These are phyloP conservation scores for Lichtheimia ornata DNA, from an alignment of 371 early-diverging fungal species.

Conservation along the genomic window DNA sequence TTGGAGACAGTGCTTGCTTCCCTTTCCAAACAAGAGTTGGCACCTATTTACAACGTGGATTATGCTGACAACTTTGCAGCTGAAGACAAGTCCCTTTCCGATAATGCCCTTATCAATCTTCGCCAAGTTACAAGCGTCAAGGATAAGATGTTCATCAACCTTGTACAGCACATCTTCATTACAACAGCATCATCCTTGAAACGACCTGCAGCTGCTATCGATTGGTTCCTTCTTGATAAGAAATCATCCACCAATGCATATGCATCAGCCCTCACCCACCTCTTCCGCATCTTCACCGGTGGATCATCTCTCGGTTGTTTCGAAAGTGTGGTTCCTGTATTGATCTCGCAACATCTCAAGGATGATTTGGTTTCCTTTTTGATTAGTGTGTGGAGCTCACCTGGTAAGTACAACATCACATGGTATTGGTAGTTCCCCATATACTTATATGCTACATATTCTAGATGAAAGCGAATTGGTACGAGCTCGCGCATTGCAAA, in stretches of 20 bases:
- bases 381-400: conserved; percentile 60
- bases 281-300: conserved; percentile 51
- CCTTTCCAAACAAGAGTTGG: conserved; percentile 3
- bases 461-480: conserved; percentile 28
- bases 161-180: conserved; percentile 6
- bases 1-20: not conserved
- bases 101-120: not conserved
- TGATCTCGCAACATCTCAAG: conserved; percentile 59
- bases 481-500: conserved; percentile 64
- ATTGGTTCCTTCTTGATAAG: conserved; percentile 3
- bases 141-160: not conserved
- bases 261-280: not conserved
- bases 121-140: not conserved
- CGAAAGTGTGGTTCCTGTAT: conserved; percentile 52
- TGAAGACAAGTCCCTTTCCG: not conserved
- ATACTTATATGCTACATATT: not conserved
- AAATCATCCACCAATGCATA: not conserved
- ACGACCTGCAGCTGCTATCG: conserved; percentile 1
- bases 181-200: not conserved
- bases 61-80: not conserved
- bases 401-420: conserved; percentile 16
- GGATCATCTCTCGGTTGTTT: conserved; percentile 44
- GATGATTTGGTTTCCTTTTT: conserved; percentile 67
- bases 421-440: not conserved
- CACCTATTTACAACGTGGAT: not conserved